Conservation (phyloP, 768 basidiomycete genomes). For the Calocybe indica region DNA sequence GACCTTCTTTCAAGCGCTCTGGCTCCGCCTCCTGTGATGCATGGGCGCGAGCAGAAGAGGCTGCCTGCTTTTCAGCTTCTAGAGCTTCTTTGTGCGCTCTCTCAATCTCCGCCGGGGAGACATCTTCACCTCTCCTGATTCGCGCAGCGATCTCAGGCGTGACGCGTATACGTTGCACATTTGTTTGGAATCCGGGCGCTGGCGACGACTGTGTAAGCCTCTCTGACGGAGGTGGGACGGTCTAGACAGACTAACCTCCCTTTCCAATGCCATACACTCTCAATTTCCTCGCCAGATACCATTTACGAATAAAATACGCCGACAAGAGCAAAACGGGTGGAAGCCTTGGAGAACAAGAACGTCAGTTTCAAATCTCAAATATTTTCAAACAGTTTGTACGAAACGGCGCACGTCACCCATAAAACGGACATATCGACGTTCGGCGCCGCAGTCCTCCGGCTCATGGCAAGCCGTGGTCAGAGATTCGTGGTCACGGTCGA, state of each 20-base stretch:
- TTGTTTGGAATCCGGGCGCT: constrained; percentile 54
- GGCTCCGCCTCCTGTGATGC: constrained; percentile 18
- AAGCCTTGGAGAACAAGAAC: constrained; percentile 23
- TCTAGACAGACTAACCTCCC: constrained; percentile 32
- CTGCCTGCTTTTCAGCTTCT: constrained; percentile 14
- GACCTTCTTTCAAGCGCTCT: constrained; percentile 10
- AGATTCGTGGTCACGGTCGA: too few species aligned
- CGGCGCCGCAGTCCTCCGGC: too few species aligned
- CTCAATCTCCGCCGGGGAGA: constrained; percentile 47
- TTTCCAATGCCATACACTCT: constrained; percentile 49
- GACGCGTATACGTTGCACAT: constrained; percentile 41
- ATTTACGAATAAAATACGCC: constrained; percentile 40
- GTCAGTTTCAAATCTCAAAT: not conserved
- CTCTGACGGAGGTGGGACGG: not conserved
- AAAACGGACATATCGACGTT: constrained; percentile 21
- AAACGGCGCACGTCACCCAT: constrained; percentile 37
- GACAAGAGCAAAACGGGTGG: constrained; percentile 39
- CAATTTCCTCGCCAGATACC: constrained; percentile 41
- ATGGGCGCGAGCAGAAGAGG: constrained; percentile 9
- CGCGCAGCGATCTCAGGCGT: constrained; percentile 52
- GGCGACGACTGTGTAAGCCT: not conserved
- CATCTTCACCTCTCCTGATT: constrained; percentile 44
- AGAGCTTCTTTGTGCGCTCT: constrained; percentile 38
- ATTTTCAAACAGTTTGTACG: not conserved
- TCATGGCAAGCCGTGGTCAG: too few species aligned